Base-by-base conservation (phyloP, 2,329 filamentous ascomycete species). In the Apiospora pterosperma region DNA sequence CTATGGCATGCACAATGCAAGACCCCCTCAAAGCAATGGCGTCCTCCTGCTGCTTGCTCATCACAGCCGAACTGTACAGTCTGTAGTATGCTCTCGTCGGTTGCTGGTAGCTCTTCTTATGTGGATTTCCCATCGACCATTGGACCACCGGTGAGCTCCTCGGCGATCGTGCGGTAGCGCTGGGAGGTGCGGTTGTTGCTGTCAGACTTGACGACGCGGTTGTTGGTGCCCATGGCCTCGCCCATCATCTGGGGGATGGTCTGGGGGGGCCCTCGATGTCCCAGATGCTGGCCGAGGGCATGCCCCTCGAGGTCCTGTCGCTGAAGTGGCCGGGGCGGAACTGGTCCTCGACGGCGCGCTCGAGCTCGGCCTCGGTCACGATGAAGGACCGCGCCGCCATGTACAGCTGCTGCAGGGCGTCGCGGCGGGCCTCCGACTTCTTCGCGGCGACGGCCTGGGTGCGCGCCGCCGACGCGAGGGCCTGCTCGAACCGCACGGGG, bases 361-460 rank as follows among this genome's bases (percentile, higher is more conserved):
- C 85, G 38, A 99, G 85, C 76, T 97, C 90, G 61, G 84, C 80
- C 76, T 97, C 93, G 28, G 85, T 89, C 21, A 93, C 89, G 74
- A 99, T 97, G 79, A 98, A 99, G 42, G 87, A 82, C 31, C 91
- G 87, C 5, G 96, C 93, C 71, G 93, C 91, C 80, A 96, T 91
- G 79, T 99, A 99, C 14, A 99, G 85, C 65, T 92, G 89, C 78
- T 97, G 92, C 36, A 99, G 80, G 19, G 90, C 85, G 69, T 95
- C 88, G 66, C 86, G 84, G 61, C 91, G 86, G 62, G 84, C 82
- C 65, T 88, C 83, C 52, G 83, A 81, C 74, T 88, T 88, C 62
- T 80, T 76, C 11, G 77, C 79, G 36, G 82, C 76, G 48, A 84
- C 76, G 16, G 80, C 78, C 16, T 77, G 76, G 16, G 82, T 80